These are phyloP conservation scores for Monilinia polystroma DNA, from an alignment of 2,329 filamentous ascomycete genomes.

Conservation along the genomic window DNA sequence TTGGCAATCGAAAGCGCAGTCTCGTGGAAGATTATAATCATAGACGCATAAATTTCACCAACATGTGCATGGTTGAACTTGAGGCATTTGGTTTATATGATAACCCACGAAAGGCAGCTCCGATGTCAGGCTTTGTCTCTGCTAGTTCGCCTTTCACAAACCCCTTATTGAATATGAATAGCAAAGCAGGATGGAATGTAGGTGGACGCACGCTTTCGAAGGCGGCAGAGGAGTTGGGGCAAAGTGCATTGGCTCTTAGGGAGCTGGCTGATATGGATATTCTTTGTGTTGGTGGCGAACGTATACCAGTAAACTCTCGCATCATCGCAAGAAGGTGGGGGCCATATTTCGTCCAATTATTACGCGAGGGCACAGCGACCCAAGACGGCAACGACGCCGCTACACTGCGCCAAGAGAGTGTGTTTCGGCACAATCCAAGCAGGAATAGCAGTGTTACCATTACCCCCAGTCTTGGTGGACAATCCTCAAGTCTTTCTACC, in stretches of 20 bases:
- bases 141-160: slow-evolving; percentile 69
- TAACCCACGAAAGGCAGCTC: slow-evolving; percentile 77
- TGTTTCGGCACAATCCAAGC: slow-evolving; percentile 56
- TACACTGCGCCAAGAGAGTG: slow-evolving; percentile 64
- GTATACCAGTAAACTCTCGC: slow-evolving; percentile 90
- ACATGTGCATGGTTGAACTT: slow-evolving; percentile 94
- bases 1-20: slow-evolving; percentile 89
- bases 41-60: slow-evolving; percentile 93
- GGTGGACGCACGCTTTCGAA: slow-evolving; percentile 74
- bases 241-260: slow-evolving; percentile 72
- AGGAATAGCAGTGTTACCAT: slow-evolving; percentile 85
- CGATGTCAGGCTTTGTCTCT: slow-evolving; percentile 81
- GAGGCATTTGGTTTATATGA: slow-evolving; percentile 98
- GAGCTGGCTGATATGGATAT: slow-evolving; percentile 97
- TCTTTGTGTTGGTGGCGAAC: slow-evolving; percentile 83
- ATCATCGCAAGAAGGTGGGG: slow-evolving; percentile 89
- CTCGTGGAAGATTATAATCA: slow-evolving; percentile 98
- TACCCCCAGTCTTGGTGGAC: slow-evolving; percentile 62
- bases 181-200: slow-evolving; percentile 63
- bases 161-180: slow-evolving; percentile 44
- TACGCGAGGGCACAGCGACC: slow-evolving; percentile 71
- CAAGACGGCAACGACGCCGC: slow-evolving; percentile 72
- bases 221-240: slow-evolving; percentile 82
- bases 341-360: slow-evolving; percentile 88
- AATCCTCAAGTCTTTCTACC: slow-evolving; percentile 47